Conservation (phyloP, 176 grass and related monocot genomes). For the Carex parvula region DNA sequence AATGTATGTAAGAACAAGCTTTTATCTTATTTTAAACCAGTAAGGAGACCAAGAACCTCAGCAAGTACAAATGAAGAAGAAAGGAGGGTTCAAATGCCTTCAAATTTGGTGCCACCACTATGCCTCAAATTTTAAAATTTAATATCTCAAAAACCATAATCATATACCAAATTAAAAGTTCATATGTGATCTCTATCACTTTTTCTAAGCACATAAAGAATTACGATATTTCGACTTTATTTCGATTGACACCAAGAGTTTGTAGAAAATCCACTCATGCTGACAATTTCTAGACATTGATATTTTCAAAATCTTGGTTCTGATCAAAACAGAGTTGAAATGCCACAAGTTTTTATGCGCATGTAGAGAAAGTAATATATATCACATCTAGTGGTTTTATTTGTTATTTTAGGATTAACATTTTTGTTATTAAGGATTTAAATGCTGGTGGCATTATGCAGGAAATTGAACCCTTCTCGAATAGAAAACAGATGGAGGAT, state of each 20-base stretch:
- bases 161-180: background rate
- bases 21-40: background rate
- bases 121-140: background rate
- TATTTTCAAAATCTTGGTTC: background rate
- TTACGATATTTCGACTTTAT: background rate
- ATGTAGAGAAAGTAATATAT: background rate
- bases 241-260: background rate
- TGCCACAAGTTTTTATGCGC: background rate
- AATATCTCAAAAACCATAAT: background rate
- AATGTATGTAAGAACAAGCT: background rate
- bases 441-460: background rate
- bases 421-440: background rate
- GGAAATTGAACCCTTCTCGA: background rate
- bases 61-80: background rate
- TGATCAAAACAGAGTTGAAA: background rate
- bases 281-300: background rate
- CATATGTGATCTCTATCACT: background rate
- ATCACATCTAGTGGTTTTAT: background rate
- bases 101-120: background rate
- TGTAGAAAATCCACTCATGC: background rate
- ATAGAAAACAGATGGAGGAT: background rate
- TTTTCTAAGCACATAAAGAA: background rate
- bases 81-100: background rate
- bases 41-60: background rate
- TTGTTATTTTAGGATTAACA: background rate